Base-by-base conservation (phyloP, 352 stramenopile species). In the Elongisporangium anandrum region DNA sequence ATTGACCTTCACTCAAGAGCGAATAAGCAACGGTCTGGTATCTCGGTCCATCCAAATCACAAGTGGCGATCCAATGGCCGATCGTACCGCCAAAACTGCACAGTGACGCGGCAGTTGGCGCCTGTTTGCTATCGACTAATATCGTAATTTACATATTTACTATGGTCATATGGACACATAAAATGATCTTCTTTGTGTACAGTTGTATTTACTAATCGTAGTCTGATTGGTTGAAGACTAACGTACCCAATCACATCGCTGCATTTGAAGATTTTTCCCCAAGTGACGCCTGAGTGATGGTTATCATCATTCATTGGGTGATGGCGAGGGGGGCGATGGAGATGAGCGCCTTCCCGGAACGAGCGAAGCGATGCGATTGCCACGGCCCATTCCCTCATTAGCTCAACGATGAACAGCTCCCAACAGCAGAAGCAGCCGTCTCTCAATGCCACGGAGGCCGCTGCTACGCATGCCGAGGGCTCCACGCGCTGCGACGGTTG, bases 401-500 rank as follows among this genome's bases (percentile, higher is more conserved):
- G 50, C 62, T 53, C 26, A 24, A 58, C 59, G 54, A 68, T 65
- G 65, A 70, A 53, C 53, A 50, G 49, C 38, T 19, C n/a, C 24
- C 48, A 26, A 39, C 23, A 63, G 26, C 21, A 26, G 29, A 21
- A 60, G 22, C 47, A 23, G 59, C 38, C 29, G 39, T 34, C 22
- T 23, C 41, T 17, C 52, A 48, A 23, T 15, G 45, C 22, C 34
- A 24, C 39, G 12, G 45, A 8, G 8, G 39, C 17, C 23, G 29
- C 29, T 8, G 13, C 29, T 41, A 8, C 29, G 29, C 29, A 41
- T 22, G 52, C 41, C 21, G 79, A 85, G 41, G 77, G 66, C 51
- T 85, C 77, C 26, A 88, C 78, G 54, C 80, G 80, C 50, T 92
- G 80, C 54, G 73, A 89, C 47, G 75, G 72, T 38, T 93, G 81